Evolutionary conservation across 306 rosid genomes (phyloP).

Genomic region (Ammopiptanthus mongolicus): DNA sequence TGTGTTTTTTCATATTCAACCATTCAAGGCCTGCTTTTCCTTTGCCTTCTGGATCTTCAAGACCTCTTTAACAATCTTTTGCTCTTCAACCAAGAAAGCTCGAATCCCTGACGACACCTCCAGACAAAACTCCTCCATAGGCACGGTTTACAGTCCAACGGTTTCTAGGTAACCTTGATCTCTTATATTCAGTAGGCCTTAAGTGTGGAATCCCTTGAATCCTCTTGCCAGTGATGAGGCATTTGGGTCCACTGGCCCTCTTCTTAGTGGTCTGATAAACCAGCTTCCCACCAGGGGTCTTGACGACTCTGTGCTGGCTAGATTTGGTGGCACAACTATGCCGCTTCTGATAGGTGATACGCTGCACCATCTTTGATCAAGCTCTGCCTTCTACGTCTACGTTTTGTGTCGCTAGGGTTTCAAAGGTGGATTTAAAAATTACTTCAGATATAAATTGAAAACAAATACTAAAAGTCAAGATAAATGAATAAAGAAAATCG

Average conservation of each 20-base stretch:
- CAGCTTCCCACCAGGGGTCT: constrained; percentile 77
- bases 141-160: constrained; percentile 72
- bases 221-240: constrained; percentile 78
- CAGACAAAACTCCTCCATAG: constrained; percentile 71
- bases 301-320: constrained; percentile 66
- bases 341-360: constrained; percentile 59
- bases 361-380: constrained; percentile 60
- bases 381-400: neutral
- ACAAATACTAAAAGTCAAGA: no score
- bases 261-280: constrained; percentile 71
- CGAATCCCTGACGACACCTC: constrained; percentile 73
- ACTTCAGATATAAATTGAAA: no score
- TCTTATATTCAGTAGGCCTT: constrained; percentile 70
- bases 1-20: constrained; percentile 20
- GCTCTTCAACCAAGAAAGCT: constrained; percentile 76
- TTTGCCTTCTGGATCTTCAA: constrained; percentile 79
- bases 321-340: constrained; percentile 80
- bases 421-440: no score
- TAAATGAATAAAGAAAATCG: no score
- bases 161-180: constrained; percentile 69
- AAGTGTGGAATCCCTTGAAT: constrained; percentile 83
- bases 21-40: constrained; percentile 52
- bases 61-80: constrained; percentile 74
- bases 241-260: constrained; percentile 76
- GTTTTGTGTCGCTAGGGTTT: constrained; percentile 25